phyloP scores from a whole-genome alignment of 1,284 basidiomycete genomes.

The Lignosus rhinocerotis region DNA sequence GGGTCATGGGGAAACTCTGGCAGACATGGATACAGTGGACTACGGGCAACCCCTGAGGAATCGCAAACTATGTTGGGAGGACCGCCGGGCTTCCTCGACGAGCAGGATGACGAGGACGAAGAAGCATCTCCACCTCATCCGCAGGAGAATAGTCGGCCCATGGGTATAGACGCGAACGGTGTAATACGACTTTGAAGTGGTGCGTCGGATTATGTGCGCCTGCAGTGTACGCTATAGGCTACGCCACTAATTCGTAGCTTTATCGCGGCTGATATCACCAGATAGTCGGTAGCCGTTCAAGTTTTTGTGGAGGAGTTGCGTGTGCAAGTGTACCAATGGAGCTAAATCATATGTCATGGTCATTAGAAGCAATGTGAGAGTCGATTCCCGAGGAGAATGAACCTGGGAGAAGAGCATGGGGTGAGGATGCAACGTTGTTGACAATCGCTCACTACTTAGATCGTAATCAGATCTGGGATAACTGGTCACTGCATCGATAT shows the following conservation, averaged over 20 bases:
- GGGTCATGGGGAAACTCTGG: conserved; percentile 22
- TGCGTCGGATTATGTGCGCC: neutral
- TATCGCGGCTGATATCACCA: conserved; percentile 1
- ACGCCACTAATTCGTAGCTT: conserved; percentile 7
- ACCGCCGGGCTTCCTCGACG: conserved; percentile 33
- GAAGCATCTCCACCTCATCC: conserved; percentile 12
- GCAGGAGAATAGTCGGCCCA: conserved; percentile 18
- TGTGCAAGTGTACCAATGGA: neutral
- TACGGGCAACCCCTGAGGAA: conserved; percentile 34
- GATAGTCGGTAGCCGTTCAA: neutral
- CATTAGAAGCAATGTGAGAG: neutral
- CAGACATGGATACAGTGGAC: conserved; percentile 31
- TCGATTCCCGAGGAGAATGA: conserved; percentile 10
- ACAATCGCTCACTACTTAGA: conserved; percentile 11
- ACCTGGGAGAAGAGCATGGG: conserved; percentile 8
- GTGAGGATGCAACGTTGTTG: conserved; percentile 13
- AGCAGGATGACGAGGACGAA: conserved; percentile 33
- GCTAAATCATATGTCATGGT: neutral
- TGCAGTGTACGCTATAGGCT: conserved; percentile 7
- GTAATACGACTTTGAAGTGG: conserved; percentile 35
- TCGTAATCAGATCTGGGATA: conserved; percentile 25
- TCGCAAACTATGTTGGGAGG: conserved; percentile 34
- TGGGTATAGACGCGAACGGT: conserved; percentile 32
- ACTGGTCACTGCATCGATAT: conserved; percentile 19
- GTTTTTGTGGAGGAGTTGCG: too few relatives aligned